Evolutionary conservation across 768 basidiomycete species (phyloP).

Genomic region (Naganishia kalamii): DNA sequence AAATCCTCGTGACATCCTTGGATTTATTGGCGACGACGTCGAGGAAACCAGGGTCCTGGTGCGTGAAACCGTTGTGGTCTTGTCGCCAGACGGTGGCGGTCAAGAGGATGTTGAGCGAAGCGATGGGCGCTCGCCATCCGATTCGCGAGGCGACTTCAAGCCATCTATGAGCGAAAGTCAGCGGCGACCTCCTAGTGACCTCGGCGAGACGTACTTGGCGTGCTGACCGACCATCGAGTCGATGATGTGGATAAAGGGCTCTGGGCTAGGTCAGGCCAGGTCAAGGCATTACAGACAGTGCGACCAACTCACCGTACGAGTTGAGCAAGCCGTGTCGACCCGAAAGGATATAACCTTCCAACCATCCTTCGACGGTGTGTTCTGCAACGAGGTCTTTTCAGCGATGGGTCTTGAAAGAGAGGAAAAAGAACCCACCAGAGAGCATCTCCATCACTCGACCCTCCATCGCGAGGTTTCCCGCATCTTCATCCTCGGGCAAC

Average conservation of each 20-base stretch:
- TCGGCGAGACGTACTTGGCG: constrained; percentile 12
- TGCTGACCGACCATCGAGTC: constrained; percentile 27
- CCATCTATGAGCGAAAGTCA: constrained; percentile 12
- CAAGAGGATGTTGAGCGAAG: constrained; percentile 24
- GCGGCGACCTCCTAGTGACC: not conserved
- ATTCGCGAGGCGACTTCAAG: constrained; percentile 20
- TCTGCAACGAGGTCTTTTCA: not conserved
- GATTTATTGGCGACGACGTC: constrained; percentile 26
- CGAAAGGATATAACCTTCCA: constrained; percentile 21
- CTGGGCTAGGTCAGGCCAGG: not conserved
- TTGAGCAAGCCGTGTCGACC: constrained; percentile 25
- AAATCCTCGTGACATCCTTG: constrained; percentile 28
- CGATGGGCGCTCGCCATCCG: constrained; percentile 21
- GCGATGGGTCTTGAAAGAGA: too few relatives aligned
- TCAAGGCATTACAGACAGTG: too few relatives aligned
- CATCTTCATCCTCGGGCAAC: constrained; percentile 15
- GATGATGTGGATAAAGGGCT: constrained; percentile 27
- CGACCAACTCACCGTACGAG: constrained; percentile 7
- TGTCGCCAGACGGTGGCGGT: constrained; percentile 26
- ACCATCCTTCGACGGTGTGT: constrained; percentile 23
- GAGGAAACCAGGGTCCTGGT: constrained; percentile 27
- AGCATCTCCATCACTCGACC: constrained; percentile 24
- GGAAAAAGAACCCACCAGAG: not conserved
- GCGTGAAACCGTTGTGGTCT: constrained; percentile 27
- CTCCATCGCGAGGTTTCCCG: constrained; percentile 16